These are phyloP conservation scores for Russula lepida DNA, from an alignment of 768 basidiomycete species.

Conservation along the genomic window DNA sequence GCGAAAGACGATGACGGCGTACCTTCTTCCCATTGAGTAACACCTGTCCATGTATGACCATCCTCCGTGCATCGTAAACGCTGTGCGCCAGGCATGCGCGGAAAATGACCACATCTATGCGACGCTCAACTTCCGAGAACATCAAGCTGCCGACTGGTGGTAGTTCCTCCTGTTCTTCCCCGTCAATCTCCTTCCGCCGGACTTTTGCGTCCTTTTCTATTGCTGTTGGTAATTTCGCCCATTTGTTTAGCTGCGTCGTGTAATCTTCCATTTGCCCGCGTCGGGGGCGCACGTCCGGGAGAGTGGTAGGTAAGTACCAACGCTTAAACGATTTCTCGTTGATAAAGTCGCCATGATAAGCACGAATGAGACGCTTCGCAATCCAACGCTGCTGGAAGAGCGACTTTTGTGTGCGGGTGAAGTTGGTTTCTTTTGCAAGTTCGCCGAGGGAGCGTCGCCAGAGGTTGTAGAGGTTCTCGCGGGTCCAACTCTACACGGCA, in stretches of 20 bases:
- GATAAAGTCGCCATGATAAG: conserved; percentile 93
- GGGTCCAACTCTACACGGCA: conserved; percentile 71
- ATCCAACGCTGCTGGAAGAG: conserved; percentile 91
- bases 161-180: conserved; percentile 44
- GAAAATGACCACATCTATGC: conserved; percentile 90
- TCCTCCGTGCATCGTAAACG: conserved; percentile 79
- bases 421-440: conserved; percentile 42
- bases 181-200: conserved; percentile 36
- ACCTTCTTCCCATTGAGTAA: conserved; percentile 87
- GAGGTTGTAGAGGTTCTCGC: conserved; percentile 83
- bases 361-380: conserved; percentile 78
- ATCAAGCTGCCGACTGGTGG: conserved; percentile 94
- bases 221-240: conserved; percentile 42
- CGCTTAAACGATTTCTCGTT: conserved; percentile 89
- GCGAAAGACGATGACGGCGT: conserved; percentile 23
- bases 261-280: conserved; percentile 37
- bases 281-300: conserved; percentile 78
- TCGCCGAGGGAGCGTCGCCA: conserved; percentile 63
- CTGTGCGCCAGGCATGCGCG: conserved; percentile 80
- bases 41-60: conserved; percentile 84
- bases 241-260: conserved; percentile 43
- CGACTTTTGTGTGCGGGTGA: conserved; percentile 47
- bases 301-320: conserved; percentile 82
- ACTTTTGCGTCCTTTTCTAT: conserved; percentile 35
- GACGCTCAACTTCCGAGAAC: conserved; percentile 88